A percentile compares a stretch with the other conserved stretches of the same genome.
Conservation (phyloP, 75 land plant genomes). For the Sequoiadendron giganteum region DNA sequence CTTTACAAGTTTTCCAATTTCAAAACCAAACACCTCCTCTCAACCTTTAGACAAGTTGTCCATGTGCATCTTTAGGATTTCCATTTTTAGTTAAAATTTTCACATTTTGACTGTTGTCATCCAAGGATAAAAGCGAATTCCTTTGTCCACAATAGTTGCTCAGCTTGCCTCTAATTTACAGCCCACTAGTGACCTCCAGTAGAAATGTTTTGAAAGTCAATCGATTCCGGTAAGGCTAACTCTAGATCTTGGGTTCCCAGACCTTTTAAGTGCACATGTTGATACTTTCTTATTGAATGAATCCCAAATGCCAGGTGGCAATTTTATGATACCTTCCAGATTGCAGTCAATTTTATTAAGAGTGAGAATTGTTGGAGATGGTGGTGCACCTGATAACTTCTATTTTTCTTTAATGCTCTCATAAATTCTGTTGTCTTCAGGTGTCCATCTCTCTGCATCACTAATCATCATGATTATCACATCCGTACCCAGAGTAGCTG, state of each 20-base stretch:
- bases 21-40: no score
- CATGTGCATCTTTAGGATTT: no score
- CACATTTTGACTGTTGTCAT: no score
- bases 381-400: conserved; percentile 27
- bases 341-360: conserved; percentile 89
- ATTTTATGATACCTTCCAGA: conserved; percentile 27
- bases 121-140: conserved; percentile 18
- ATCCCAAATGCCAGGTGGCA: conserved; percentile 21
- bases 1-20: no score
- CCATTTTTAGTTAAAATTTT: no score
- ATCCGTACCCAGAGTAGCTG: conserved; percentile 84
- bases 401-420: conserved; percentile 42
- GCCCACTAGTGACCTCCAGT: conserved; percentile 83
- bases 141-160: conserved; percentile 71
- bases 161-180: conserved; percentile 93
- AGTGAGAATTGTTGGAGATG: conserved; percentile 68
- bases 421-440: conserved; percentile 59
- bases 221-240: conserved; percentile 57
- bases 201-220: conserved; percentile 60
- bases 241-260: conserved; percentile 77
- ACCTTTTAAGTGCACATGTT: conserved; percentile 75
- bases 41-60: no score
- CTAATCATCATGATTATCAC: conserved; percentile 78
- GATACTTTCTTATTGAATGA: conserved; percentile 53
- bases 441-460: conserved; percentile 90